These are phyloP conservation scores for Musa balbisiana DNA, from an alignment of 202 grass and related monocot genomes.

Conservation along the genomic window DNA sequence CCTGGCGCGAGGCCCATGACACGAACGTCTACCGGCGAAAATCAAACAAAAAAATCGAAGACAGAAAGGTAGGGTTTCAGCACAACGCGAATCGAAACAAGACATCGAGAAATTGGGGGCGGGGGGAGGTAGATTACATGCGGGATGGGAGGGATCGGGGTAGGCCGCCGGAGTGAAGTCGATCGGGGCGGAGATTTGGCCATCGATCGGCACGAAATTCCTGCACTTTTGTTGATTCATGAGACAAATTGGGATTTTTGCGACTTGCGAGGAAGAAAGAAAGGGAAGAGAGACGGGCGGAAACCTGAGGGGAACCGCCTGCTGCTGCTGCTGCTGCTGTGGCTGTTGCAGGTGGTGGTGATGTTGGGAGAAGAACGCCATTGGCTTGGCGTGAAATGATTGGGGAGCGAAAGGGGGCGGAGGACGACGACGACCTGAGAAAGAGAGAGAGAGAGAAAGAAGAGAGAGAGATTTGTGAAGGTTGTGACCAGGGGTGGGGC, in stretches of 20 bases:
- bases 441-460: neutral
- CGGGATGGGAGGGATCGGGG: conserved; percentile 42
- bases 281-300: conserved; percentile 1
- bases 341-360: conserved; percentile 45
- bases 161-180: conserved; percentile 55
- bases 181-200: conserved; percentile 65
- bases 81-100: neutral
- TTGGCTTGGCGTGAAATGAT: conserved; percentile 8
- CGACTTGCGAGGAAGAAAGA: neutral
- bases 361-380: conserved; percentile 89
- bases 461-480: neutral
- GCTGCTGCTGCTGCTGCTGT: conserved; percentile 44
- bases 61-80: neutral
- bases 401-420: neutral
- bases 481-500: no score
- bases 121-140: conserved; percentile 34
- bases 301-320: conserved; percentile 51
- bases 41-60: neutral
- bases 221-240: conserved; percentile 21
- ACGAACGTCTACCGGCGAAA: conserved; percentile 45
- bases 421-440: neutral
- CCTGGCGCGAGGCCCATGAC: conserved; percentile 54
- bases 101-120: conserved; percentile 19
- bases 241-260: neutral
- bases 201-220: conserved; percentile 62